Percentiles rank a stretch among this genome's conserved stretches.
Evolutionary conservation across 2,329 filamentous ascomycete genomes (phyloP).

Genomic region (Cordyceps fumosorosea): DNA sequence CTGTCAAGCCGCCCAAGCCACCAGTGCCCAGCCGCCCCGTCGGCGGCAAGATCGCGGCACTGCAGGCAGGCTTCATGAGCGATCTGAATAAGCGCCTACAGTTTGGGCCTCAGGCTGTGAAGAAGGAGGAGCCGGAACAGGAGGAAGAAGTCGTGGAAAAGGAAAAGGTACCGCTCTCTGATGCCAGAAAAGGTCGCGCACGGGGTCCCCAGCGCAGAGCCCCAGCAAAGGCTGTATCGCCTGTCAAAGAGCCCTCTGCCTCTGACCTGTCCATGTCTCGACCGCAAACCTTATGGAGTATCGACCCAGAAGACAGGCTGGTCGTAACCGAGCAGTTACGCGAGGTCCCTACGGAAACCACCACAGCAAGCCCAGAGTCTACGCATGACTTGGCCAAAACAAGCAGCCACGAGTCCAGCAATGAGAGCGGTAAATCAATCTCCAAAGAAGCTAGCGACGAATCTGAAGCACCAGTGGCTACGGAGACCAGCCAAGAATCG

Average conservation of each 20-base stretch:
- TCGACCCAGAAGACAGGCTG: conserved; percentile 42
- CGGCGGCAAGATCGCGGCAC: conserved; percentile 80
- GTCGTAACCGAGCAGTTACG: not conserved
- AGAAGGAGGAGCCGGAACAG: conserved; percentile 60
- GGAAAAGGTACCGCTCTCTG: conserved; percentile 72
- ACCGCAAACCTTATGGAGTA: conserved; percentile 44
- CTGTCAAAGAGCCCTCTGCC: conserved; percentile 21
- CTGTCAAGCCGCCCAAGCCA: conserved; percentile 60
- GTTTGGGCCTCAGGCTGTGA: conserved; percentile 73
- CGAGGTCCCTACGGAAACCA: not conserved
- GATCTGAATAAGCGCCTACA: conserved; percentile 87
- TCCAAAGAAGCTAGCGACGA: not conserved
- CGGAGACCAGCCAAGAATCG: not conserved
- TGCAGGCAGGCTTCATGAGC: conserved; percentile 88
- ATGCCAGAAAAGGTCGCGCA: conserved; percentile 86
- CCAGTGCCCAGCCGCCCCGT: conserved; percentile 67
- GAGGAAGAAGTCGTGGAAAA: conserved; percentile 50
- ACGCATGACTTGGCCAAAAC: not conserved
- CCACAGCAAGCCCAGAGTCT: not conserved
- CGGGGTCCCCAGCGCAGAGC: conserved; percentile 78
- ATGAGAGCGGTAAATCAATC: not conserved
- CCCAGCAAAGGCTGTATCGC: conserved; percentile 40
- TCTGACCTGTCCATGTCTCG: conserved; percentile 41
- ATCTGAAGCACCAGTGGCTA: not conserved
- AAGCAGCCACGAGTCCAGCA: not conserved